Percentiles rank a stretch among this genome's conserved stretches.
Conservation (phyloP, 1,284 basidiomycete species). For the Irpex sp. region DNA sequence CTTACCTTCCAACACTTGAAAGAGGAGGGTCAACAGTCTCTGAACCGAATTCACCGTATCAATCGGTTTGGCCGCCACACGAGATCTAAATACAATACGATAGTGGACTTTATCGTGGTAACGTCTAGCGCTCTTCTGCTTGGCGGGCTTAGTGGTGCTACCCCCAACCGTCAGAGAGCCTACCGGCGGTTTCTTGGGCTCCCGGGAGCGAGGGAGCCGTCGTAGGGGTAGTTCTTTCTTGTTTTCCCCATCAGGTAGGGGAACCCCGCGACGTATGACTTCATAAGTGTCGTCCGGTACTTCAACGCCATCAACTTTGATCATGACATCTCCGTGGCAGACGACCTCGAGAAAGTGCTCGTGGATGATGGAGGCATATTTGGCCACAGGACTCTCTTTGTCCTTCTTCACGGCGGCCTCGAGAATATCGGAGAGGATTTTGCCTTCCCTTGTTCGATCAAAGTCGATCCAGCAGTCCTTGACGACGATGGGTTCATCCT, state of each 20-base stretch:
- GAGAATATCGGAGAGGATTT: neutral
- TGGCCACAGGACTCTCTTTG: neutral
- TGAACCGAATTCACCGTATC: neutral
- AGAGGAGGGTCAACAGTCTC: too few species aligned
- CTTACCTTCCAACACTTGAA: too few species aligned
- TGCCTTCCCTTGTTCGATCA: neutral
- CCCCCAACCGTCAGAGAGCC: neutral
- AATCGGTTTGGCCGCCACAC: neutral
- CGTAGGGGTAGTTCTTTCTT: neutral
- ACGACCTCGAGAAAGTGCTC: neutral
- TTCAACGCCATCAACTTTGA: neutral
- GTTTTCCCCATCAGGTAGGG: neutral
- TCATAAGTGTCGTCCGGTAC: neutral
- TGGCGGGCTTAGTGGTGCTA: neutral
- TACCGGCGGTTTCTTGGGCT: neutral
- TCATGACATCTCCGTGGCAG: neutral
- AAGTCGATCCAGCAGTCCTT: neutral
- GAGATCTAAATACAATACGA: neutral
- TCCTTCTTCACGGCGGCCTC: neutral
- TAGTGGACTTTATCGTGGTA: neutral
- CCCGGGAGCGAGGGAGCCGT: neutral
- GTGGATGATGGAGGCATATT: neutral
- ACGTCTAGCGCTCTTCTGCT: neutral
- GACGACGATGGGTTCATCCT: neutral
- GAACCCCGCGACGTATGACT: neutral